These are phyloP conservation scores for Lactarius tabidus DNA, from an alignment of 768 basidiomycete genomes.

Conservation along the genomic window DNA sequence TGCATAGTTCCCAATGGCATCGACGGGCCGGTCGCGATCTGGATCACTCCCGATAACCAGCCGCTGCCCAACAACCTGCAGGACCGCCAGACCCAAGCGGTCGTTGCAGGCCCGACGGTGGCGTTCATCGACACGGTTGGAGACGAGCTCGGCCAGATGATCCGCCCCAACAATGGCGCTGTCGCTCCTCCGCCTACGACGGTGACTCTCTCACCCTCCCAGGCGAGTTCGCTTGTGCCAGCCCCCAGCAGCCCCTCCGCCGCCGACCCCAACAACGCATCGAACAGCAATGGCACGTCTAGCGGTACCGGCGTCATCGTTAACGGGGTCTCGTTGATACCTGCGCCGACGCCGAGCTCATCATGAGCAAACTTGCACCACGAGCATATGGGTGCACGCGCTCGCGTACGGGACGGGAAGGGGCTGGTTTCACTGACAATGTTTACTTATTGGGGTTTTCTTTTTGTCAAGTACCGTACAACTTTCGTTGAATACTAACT, in stretches of 20 bases:
- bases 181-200: neutral
- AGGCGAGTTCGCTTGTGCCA: slow-evolving; percentile 30
- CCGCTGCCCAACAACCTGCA: slow-evolving; percentile 60
- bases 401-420: too few relatives aligned
- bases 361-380: neutral
- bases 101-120: slow-evolving; percentile 70
- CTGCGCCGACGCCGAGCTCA: slow-evolving; percentile 8
- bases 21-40: slow-evolving; percentile 73
- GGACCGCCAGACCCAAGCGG: slow-evolving; percentile 48
- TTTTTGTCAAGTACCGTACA: neutral
- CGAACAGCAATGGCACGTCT: slow-evolving; percentile 18
- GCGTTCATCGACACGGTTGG: slow-evolving; percentile 60
- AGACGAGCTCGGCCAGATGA: slow-evolving; percentile 49
- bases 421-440: neutral
- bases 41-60: slow-evolving; percentile 57
- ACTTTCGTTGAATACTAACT: neutral
- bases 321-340: slow-evolving; percentile 41
- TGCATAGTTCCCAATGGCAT: slow-evolving; percentile 65
- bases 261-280: neutral
- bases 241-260: slow-evolving; percentile 23
- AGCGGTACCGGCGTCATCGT: slow-evolving; percentile 36
- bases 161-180: slow-evolving; percentile 30
- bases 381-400: neutral
- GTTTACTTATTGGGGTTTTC: neutral
- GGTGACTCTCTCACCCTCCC: slow-evolving; percentile 24